These are phyloP conservation scores for Marvania coccoides DNA, from an alignment of 139 green algal genomes.

Conservation along the genomic window DNA sequence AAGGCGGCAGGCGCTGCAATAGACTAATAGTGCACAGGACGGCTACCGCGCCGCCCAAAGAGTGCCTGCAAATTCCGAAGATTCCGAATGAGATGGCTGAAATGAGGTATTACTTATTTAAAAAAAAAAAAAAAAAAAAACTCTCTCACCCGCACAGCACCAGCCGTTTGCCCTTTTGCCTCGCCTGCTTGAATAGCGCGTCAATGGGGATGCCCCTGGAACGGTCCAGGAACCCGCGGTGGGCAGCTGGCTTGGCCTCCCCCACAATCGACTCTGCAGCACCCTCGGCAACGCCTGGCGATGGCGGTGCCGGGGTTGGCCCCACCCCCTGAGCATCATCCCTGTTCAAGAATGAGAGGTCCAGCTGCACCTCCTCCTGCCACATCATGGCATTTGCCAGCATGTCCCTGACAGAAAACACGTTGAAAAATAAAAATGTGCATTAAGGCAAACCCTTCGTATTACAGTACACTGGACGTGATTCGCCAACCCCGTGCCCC, in stretches of 20 bases:
- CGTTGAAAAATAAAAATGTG: not conserved
- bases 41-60: conserved; percentile 63
- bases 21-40: conserved; percentile 57
- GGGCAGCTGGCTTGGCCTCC: not conserved
- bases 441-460: not conserved
- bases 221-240: conserved; percentile 21
- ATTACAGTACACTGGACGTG: conserved; percentile 11
- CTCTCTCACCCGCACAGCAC: conserved; percentile 28
- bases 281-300: not conserved
- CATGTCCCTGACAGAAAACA: not conserved
- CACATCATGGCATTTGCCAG: not conserved
- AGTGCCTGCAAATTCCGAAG: too few relatives aligned
- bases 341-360: not conserved
- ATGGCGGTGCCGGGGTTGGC: not conserved
- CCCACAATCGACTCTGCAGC: not conserved
- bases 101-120: too few relatives aligned
- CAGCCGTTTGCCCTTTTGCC: conserved; percentile 17
- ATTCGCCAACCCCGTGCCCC: conserved; percentile 10
- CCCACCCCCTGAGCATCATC: not conserved
- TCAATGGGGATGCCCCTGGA: conserved; percentile 19
- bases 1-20: conserved; percentile 35
- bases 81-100: too few relatives aligned
- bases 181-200: conserved; percentile 12
- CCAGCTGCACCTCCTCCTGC: conserved; percentile 21
- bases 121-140: too few relatives aligned